Percentiles rank a stretch among this genome's conserved stretches.
phyloP scores from a whole-genome alignment of 768 basidiomycete genomes.

The Obba rivulosa region DNA sequence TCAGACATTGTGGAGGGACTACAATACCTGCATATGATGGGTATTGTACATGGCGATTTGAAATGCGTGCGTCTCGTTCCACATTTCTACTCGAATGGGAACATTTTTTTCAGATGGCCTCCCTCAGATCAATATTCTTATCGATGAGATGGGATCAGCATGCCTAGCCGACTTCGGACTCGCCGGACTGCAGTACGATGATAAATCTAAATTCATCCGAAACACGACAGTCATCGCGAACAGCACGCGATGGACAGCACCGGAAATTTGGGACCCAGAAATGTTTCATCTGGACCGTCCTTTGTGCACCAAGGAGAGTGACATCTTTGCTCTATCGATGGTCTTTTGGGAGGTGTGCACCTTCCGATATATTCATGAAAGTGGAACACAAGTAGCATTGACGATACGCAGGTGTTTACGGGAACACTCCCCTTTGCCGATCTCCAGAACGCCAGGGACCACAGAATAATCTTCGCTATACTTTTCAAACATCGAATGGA shows the following conservation, averaged over 20 bases:
- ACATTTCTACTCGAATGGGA: too few species aligned
- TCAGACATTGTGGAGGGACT: constrained; percentile 17
- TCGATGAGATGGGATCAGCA: constrained; percentile 12
- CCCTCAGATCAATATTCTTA: constrained; percentile 17
- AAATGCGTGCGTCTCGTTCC: constrained; percentile 13
- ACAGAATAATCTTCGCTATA: too few species aligned
- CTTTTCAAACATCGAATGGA: too few species aligned
- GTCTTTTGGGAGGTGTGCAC: constrained; percentile 12
- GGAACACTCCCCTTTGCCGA: too few species aligned
- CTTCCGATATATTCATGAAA: too few species aligned
- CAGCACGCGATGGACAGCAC: constrained; percentile 16
- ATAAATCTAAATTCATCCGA: neutral
- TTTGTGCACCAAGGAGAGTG: constrained; percentile 5
- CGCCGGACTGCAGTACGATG: constrained; percentile 6
- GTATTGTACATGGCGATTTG: constrained; percentile 20
- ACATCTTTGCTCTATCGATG: constrained; percentile 15
- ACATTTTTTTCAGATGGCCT: too few species aligned
- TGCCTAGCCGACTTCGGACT: constrained; percentile 22
- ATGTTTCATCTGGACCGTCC: neutral
- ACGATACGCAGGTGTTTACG: too few species aligned
- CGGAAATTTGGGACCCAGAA: constrained; percentile 12
- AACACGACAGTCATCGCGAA: neutral
- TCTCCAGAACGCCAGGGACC: too few species aligned
- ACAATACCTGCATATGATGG: constrained; percentile 16
- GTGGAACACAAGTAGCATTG: too few species aligned